Percentiles rank a stretch among this genome's conserved stretches.
Evolutionary conservation across 2,329 filamentous ascomycete genomes (phyloP).

Genomic region (Alternaria arborescens): DNA sequence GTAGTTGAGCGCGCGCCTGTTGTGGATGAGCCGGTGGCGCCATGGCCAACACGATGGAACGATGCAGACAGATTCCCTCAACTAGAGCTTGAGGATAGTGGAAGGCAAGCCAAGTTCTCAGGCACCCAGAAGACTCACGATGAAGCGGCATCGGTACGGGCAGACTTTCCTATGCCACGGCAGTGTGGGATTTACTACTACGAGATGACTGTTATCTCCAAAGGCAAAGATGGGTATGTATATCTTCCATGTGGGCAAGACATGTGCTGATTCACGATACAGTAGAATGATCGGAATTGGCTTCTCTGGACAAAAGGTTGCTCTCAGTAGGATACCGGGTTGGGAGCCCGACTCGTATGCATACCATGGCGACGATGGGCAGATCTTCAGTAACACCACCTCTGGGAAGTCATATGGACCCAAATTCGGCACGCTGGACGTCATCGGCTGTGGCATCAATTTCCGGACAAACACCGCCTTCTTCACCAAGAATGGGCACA

Average conservation of each 20-base stretch:
- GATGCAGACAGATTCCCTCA: conserved; percentile 76
- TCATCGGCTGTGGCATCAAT: conserved; percentile 71
- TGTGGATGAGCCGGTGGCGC: conserved; percentile 67
- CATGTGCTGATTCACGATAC: conserved; percentile 29
- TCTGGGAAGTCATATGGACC: conserved; percentile 67
- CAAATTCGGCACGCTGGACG: conserved; percentile 66
- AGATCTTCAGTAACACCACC: conserved; percentile 67
- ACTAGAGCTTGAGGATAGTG: conserved; percentile 78
- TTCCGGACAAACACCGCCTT: conserved; percentile 69
- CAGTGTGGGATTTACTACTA: conserved; percentile 96
- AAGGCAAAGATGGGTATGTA: conserved; percentile 72
- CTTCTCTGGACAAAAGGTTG: conserved; percentile 67
- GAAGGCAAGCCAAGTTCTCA: conserved; percentile 72
- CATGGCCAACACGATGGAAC: conserved; percentile 86
- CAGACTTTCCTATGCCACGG: conserved; percentile 85
- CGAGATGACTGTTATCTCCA: conserved; percentile 74
- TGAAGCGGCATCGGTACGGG: conserved; percentile 83
- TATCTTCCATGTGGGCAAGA: conserved; percentile 40
- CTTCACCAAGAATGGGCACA: conserved; percentile 71
- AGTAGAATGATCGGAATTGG: conserved; percentile 64
- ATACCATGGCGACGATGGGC: conserved; percentile 73
- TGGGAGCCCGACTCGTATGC: conserved; percentile 73
- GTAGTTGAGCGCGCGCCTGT: conserved; percentile 77
- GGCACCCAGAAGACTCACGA: conserved; percentile 67
- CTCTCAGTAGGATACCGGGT: conserved; percentile 68